Evolutionary conservation across 768 basidiomycete genomes (phyloP).

Genomic region (Pulveroboletus sp.): DNA sequence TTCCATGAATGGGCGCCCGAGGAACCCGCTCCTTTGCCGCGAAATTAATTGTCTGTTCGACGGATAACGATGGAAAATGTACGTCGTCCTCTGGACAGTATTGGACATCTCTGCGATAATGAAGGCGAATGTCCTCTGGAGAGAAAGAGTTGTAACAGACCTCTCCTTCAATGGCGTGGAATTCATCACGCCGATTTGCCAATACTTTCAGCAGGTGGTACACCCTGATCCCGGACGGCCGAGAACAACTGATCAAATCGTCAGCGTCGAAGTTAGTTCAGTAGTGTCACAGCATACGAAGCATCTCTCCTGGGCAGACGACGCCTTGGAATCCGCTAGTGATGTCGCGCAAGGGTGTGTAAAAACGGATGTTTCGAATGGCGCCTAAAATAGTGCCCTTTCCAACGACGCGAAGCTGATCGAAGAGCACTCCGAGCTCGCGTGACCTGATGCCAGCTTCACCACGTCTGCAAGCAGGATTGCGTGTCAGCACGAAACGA

Average conservation of each 20-base stretch:
- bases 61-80: constrained; percentile 81
- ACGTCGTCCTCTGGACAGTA: constrained; percentile 85
- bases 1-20: constrained; percentile 41
- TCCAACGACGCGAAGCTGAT: constrained; percentile 56
- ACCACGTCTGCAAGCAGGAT: constrained; percentile 39
- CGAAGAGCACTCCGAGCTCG: constrained; percentile 59
- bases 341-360: constrained; percentile 53
- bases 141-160: constrained; percentile 75
- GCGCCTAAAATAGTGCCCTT: constrained; percentile 51
- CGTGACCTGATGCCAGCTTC: constrained; percentile 48
- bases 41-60: constrained; percentile 69
- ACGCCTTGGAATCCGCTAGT: constrained; percentile 52
- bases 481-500: neutral
- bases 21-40: constrained; percentile 69
- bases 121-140: constrained; percentile 55
- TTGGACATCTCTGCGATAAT: constrained; percentile 74
- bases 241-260: constrained; percentile 56
- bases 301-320: constrained; percentile 62
- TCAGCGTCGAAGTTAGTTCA: neutral
- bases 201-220: constrained; percentile 79
- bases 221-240: constrained; percentile 86
- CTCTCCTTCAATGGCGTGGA: constrained; percentile 61
- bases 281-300: constrained; percentile 43
- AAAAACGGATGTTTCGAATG: too few relatives aligned
- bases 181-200: constrained; percentile 71